Evolutionary conservation across 805 yeast genomes (phyloP), one percentile per base, ranked within the genome.

Genomic region (Kluyveromyces wickerhamii): DNA sequence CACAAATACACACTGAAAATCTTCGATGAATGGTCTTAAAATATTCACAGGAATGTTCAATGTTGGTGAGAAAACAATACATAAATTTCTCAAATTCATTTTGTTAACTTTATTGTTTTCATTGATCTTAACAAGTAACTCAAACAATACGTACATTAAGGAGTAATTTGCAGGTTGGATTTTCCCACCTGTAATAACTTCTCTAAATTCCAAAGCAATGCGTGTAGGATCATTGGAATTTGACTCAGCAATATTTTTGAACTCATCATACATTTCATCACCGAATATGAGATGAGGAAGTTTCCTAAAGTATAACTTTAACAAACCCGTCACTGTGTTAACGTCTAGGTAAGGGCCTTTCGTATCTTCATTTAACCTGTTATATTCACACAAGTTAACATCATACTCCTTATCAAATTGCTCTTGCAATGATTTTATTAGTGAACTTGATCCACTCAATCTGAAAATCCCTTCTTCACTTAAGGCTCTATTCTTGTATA

Each of bases 391-490:
- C 34, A 88, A 64, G 49, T 84, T 86, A 29, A 83, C 63, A 53
- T 88, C 96, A 38, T 71, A 70, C 4, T 70, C 66, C 9, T 54
- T 65, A 52, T 87, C 84, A 62, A 82, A 89, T 30, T 62, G 66
- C 30, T 74, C 83, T 48, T 79, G 83, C 39, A 84, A 66, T 26
- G 66, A 72, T 43, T 78, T 74, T 25, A 84, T 85, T 34, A 79
- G 69, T 1, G 86, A 71, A 37, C 87, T 81, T 23, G 94, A 84
- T 4, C 97, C 97, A 58, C 88, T 84, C 38, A 87, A 63, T 41
- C 98, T 68, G 63, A 92, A 92, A 3, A 89, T 73, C 8, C 98
- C 98, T 50, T 87, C 95, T 55, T 85, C 92, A 41, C 72, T 72
- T n/a, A 79, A 65, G 0, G 94, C 95, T 15, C 79, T 75, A 17